A percentile compares a stretch with the other conserved stretches of the same genome.
phyloP scores from a whole-genome alignment of 179 eudicot species.

The Heliamphora pulchella region DNA sequence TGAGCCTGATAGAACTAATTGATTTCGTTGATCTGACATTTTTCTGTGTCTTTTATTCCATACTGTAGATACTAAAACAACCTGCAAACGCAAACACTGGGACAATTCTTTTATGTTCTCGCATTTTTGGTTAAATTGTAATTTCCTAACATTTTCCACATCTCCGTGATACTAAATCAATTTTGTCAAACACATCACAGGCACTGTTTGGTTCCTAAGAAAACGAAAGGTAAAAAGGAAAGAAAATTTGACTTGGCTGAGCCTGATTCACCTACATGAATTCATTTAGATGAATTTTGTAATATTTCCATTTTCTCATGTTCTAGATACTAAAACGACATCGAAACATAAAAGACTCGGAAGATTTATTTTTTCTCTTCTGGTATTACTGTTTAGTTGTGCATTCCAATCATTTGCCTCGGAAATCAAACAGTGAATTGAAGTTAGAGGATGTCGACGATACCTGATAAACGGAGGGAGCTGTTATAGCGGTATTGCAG shows the following conservation, averaged over 20 bases:
- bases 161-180: not conserved
- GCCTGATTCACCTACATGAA: not conserved
- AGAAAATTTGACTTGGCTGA: not conserved
- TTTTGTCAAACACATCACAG: not conserved
- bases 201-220: constrained; percentile 4
- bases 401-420: not conserved
- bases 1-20: not conserved
- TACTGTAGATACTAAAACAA: not conserved
- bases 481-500: constrained; percentile 6
- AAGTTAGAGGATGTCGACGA: not conserved
- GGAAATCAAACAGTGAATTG: not conserved
- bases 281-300: not conserved
- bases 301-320: not conserved
- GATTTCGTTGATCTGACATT: not conserved
- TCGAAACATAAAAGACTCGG: not conserved
- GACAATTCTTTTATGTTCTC: not conserved
- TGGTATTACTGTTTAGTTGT: not conserved
- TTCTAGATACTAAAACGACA: not conserved
- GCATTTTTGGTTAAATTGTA: not conserved
- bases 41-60: no score
- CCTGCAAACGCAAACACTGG: not conserved
- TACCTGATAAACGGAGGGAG: constrained; percentile 14
- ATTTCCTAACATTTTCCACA: not conserved
- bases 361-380: not conserved
- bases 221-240: not conserved